Base-by-base conservation (phyloP, 2,329 filamentous ascomycete species). In the Exophiala sp. region DNA sequence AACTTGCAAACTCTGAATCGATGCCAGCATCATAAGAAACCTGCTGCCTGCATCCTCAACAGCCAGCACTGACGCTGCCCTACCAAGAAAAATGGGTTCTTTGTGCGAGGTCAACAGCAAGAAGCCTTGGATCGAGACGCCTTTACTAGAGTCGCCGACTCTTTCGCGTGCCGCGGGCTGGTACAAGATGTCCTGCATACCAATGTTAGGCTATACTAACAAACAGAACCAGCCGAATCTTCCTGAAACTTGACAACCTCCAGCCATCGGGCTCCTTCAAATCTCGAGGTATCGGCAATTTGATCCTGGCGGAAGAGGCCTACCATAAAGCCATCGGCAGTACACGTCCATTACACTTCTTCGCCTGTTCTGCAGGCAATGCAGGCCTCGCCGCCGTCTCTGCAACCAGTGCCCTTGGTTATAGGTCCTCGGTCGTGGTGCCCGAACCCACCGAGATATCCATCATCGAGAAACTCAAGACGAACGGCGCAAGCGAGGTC, bases 191-290 rank as follows among this genome's bases (percentile, higher is more conserved):
- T 11, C 34, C 34, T 47, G 45, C 29, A 16, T 18, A 38, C 29
- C 18, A 16, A 14, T n/a, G 20, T 11, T 8, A 14, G 12, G n/a
- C 10, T 21, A 20, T 45, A 14, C 40, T 24, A 14, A 34, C 24
- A 47, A 42, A 3, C 9, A 18, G 16, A 20, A 14, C 32, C 14
- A 50, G 88, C 75, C 85, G 87, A 74, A 83, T 95, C 69, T 88
- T 88, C 69, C 83, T 95, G 65, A 95, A 95, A 70, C 81, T 94
- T 58, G 89, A 95, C 64, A 88, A 88, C 67, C 81, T 91, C 53
- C 89, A 95, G 66, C 89, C 89, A 3, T 87, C 86, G 18, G 88
- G 88, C 59, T 91, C 88, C 39, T 95, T 95, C 82, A 92, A 95
- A 71, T 91, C 87, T 38, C 55, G 54, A 38, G 50, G 54, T 14